Base-by-base conservation (phyloP, 495 filamentous ascomycete genomes). In the Neurospora sp. region DNA sequence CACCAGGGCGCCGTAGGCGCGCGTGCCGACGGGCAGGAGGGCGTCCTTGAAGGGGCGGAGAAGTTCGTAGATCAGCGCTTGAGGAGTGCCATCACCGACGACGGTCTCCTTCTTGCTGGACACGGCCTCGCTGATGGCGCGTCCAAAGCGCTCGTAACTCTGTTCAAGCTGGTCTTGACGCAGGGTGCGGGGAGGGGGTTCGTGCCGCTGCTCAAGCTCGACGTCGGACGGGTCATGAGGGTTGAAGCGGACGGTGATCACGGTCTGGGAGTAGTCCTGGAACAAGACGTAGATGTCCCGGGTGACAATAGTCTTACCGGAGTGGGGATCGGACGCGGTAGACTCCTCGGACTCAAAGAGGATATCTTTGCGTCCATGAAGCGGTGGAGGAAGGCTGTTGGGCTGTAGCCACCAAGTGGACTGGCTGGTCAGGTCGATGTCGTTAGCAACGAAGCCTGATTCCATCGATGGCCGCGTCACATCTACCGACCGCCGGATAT, bases 121-220 rank as follows among this genome's bases (percentile, higher is more conserved):
- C 39, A 91, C 91, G 0, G 89, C 87, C 65, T 91, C 88, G 12
- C 89, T 86, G 71, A 99, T 92, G 22, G 88, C 88, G 22, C 86
- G 85, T 38, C 96, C 96, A 77, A 93, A 93, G 61, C 89, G 86
- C 14, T 89, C 83, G 80, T 96, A 93, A 22, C 91, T 93, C 73
- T 89, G 86, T 80, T 99, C 96, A 9, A 99, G 88, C 78, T 97
- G 91, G 77, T 99, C 96, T 81, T 98, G 95, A n/a, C 96, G 92
- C 44, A 92, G 88, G 8, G 86, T 84, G n/a, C 90, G 85, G 10
- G 96, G 94, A 9, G 96, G 94, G 1, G 87, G 82, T 76, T 98
- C 93, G 75, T 99, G 96, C 22, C 91, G 89, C 81, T 99, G 96
- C 74, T 96, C 93, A 10, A 98, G 79, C 3, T 84, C 81, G 11